Evolutionary conservation across 306 rosid species (phyloP).

Genomic region (Morella rubra): DNA sequence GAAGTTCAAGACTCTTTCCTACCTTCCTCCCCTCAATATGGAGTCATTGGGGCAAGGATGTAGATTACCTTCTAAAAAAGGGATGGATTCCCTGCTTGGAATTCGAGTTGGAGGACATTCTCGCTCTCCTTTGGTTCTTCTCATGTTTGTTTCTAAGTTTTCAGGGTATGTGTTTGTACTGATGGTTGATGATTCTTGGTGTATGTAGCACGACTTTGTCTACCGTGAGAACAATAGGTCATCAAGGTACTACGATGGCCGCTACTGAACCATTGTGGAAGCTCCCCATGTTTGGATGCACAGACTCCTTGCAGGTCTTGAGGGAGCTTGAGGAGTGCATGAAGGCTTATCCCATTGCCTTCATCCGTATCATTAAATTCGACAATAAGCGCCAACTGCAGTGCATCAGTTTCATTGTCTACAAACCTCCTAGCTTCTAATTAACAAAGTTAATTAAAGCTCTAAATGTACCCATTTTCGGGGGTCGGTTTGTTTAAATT

Average conservation of each 20-base stretch:
- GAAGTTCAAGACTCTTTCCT: constrained; percentile 90
- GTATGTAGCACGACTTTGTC: constrained; percentile 40
- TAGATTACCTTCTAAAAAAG: constrained; percentile 53
- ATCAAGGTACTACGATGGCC: constrained; percentile 89
- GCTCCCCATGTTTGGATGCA: constrained; percentile 87
- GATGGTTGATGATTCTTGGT: neutral
- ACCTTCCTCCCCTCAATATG: constrained; percentile 49
- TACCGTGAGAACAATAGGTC: constrained; percentile 59
- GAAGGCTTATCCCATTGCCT: constrained; percentile 41
- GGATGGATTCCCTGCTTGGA: constrained; percentile 85
- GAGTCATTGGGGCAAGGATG: constrained; percentile 53
- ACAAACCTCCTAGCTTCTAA: constrained; percentile 44
- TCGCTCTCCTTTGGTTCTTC: neutral
- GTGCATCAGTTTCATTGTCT: constrained; percentile 84
- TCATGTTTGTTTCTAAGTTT: neutral
- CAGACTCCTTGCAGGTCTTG: constrained; percentile 51
- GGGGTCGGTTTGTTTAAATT: constrained; percentile 20
- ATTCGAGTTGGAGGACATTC: constrained; percentile 51
- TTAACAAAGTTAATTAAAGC: neutral
- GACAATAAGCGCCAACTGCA: constrained; percentile 84
- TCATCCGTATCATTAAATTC: constrained; percentile 74
- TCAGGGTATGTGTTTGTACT: neutral
- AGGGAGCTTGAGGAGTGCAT: constrained; percentile 48
- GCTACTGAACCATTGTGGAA: constrained; percentile 94
- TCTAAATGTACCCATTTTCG: constrained; percentile 15